Percentiles rank a stretch among this genome's conserved stretches.
These are phyloP conservation scores for Fraxinus paxiana DNA, from an alignment of 305 asterid species.

Conservation along the genomic window DNA sequence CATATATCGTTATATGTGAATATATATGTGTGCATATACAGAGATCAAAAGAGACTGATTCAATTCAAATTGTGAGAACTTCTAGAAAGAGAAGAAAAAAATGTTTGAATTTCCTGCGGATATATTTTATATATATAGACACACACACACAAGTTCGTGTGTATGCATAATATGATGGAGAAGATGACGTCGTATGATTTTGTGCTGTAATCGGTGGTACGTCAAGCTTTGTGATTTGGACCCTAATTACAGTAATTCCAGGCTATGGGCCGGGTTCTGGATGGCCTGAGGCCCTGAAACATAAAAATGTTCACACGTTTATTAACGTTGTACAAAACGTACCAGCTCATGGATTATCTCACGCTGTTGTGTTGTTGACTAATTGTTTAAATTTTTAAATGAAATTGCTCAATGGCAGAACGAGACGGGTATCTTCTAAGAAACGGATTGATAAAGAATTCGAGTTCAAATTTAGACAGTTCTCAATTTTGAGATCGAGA, in stretches of 20 bases:
- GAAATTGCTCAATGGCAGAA: neutral
- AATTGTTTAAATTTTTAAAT: neutral
- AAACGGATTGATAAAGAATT: no score
- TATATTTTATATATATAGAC: neutral
- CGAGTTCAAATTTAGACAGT: neutral
- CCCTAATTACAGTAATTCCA: neutral
- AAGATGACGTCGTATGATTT: neutral
- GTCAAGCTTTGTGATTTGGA: neutral
- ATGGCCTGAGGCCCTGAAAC: neutral
- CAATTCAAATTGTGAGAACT: conserved; percentile 23
- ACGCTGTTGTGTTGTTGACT: neutral
- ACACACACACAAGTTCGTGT: neutral
- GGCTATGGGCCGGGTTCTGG: neutral
- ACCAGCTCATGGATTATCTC: neutral
- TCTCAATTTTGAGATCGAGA: neutral
- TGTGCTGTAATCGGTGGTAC: neutral
- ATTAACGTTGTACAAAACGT: neutral
- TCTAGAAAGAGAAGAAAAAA: conserved; percentile 28
- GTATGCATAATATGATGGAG: neutral
- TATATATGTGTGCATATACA: conserved; percentile 15
- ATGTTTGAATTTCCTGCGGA: conserved; percentile 17
- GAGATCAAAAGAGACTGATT: conserved; percentile 18
- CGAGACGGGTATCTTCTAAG: neutral
- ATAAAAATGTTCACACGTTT: neutral
- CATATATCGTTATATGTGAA: neutral